Evolutionary conservation across 1,284 basidiomycete genomes (phyloP), one percentile per base, ranked within the genome.

Genomic region (Volvariella surrecta): DNA sequence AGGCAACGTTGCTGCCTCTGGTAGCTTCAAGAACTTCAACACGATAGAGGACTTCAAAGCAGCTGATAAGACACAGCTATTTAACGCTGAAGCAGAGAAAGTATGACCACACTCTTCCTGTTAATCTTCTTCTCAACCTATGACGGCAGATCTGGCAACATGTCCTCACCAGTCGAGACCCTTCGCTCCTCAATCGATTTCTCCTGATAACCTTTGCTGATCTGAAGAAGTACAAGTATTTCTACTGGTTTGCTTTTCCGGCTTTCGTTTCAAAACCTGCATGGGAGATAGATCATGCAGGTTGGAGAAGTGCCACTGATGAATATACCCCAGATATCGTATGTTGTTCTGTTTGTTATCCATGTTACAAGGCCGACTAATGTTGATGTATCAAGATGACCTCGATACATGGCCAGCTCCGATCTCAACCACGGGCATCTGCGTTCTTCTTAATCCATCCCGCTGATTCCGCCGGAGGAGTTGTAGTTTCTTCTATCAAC

Each of bases 231-330:
- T 98, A 95, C 70, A 87, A 86, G 50, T 98, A 91, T 61, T 93
- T 87, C 59, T 97, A 99, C 64, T 98, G 95, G 94, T 97, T 97
- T 55, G 89, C 89, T 0, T 96, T 97, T 61, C 96, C 96, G 0
- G 91, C 92, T 0, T 80, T 98, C 45, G 79, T 86, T 0, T 73
- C 87, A 11, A 89, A 89, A 52, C 91, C 92, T 2, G 76, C 81
- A 0, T 96, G 92, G 92, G 80, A 91, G 63, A 74, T 91, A 45
- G 64, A 68, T 32, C 70, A 68, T 13, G 62, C 68, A 2, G 73
- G 73, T 3, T 83, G 82, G 82, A 60, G 57, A 37, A 45, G 52
- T 32, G 79, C 75, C 1, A 59, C 62, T 2, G 62, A 66, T 7
- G 58, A 56, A 20, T 55, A 65, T 22, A 54, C 58, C 2, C 30